Evolutionary conservation across 139 green algal genomes (phyloP).

Genomic region (Zygnema circumcarinatum): DNA sequence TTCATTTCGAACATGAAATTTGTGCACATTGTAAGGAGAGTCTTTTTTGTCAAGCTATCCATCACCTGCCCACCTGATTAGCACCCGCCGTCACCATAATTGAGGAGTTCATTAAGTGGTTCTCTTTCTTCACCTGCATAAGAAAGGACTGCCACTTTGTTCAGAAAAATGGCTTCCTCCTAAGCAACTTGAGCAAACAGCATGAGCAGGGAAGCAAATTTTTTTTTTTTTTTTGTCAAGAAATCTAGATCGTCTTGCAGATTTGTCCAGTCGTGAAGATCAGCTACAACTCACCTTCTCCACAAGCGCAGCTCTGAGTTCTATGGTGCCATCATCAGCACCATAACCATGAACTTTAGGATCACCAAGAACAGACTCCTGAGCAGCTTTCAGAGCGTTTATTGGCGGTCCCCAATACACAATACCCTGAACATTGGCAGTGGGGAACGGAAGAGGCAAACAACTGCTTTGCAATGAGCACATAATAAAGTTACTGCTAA

Average conservation of each 20-base stretch:
- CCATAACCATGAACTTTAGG: conserved; percentile 40
- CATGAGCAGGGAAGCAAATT: no score
- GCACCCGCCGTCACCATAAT: conserved; percentile 91
- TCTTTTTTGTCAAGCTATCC: no score
- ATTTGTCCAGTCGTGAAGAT: no score
- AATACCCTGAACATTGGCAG: conserved; percentile 82
- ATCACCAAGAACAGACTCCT: conserved; percentile 30
- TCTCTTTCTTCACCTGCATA: conserved; percentile 73
- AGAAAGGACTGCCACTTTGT: neutral
- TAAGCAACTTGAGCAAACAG: no score
- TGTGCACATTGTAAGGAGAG: no score
- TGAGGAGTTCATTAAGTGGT: conserved; percentile 76
- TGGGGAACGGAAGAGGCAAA: no score
- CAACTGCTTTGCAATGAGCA: no score
- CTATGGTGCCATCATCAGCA: conserved; percentile 71
- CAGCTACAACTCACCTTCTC: conserved; percentile 63
- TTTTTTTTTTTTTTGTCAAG: no score
- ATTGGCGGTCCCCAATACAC: conserved; percentile 83
- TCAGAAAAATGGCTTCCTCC: no score
- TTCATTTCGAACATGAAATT: no score
- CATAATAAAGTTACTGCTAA: no score
- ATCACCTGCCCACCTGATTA: conserved; percentile 80
- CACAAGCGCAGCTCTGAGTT: conserved; percentile 75
- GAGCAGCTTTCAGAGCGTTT: conserved; percentile 67
- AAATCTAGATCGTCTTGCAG: no score